These are phyloP conservation scores for Porphyrellus cyaneotinctus DNA, from an alignment of 768 basidiomycete species.

Conservation along the genomic window DNA sequence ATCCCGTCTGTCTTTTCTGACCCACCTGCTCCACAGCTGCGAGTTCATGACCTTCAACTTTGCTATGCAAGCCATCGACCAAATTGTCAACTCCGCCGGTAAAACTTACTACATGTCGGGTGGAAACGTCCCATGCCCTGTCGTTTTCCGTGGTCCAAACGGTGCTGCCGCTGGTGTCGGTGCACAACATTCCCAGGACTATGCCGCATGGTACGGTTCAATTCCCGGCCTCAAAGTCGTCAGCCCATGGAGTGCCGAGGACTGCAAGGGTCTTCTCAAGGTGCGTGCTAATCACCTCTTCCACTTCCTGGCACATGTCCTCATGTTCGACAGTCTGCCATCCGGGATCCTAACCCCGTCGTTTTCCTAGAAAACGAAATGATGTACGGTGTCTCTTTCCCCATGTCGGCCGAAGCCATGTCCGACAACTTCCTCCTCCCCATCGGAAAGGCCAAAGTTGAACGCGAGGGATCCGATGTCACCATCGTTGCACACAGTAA, in stretches of 20 bases:
- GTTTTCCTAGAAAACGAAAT: slow-evolving; percentile 99
- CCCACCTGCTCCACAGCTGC: slow-evolving; percentile 51
- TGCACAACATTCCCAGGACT: slow-evolving; percentile 98
- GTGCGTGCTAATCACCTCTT: slow-evolving; percentile 36
- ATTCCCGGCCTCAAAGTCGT: slow-evolving; percentile 97
- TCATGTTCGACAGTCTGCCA: slow-evolving; percentile 62
- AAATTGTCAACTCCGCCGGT: slow-evolving; percentile 99
- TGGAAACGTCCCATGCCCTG: slow-evolving; percentile 96
- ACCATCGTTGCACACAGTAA: slow-evolving; percentile 98
- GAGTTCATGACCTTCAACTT: slow-evolving; percentile 99
- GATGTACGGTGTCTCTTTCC: slow-evolving; percentile 96
- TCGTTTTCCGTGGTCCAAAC: slow-evolving; percentile 99
- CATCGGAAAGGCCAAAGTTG: slow-evolving; percentile 97
- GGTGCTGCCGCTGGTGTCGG: slow-evolving; percentile 96
- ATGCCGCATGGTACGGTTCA: slow-evolving; percentile 90
- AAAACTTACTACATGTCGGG: slow-evolving; percentile 99
- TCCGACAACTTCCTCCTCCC: slow-evolving; percentile 93
- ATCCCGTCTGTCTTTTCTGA: slow-evolving; percentile 1
- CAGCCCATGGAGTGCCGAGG: slow-evolving; percentile 97
- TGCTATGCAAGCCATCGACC: slow-evolving; percentile 99
- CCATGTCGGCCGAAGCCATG: slow-evolving; percentile 92
- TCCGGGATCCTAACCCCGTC: slow-evolving; percentile 97
- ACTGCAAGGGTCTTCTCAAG: slow-evolving; percentile 98
- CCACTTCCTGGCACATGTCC: not conserved
- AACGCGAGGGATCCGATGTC: slow-evolving; percentile 87